These are phyloP conservation scores for Debaryomyces psychrophilus DNA, from an alignment of 1,139 yeast species.

Conservation along the genomic window DNA sequence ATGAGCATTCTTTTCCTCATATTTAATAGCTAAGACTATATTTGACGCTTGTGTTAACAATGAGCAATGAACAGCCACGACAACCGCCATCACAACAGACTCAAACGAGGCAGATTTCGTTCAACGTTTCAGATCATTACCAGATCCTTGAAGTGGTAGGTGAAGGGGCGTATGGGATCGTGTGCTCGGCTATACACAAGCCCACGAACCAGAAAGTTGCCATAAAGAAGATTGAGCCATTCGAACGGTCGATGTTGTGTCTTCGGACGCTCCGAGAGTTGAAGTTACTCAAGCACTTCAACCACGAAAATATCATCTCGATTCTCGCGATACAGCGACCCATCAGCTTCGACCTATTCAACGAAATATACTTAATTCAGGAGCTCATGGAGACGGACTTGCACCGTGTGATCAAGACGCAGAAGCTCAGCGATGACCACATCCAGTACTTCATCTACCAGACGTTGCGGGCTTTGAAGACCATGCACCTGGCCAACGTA, in stretches of 20 bases:
- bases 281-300: conserved; percentile 82
- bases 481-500: conserved; percentile 88
- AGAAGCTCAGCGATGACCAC: conserved; percentile 85
- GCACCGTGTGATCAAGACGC: conserved; percentile 87
- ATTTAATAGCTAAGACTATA: background rate
- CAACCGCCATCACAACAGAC: background rate
- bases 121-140: conserved; percentile 87
- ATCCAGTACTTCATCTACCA: conserved; percentile 93
- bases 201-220: conserved; percentile 93
- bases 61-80: conserved; percentile 8
- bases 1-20: background rate
- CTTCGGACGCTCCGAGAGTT: conserved; percentile 87
- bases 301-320: conserved; percentile 89
- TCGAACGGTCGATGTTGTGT: conserved; percentile 90
- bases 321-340: conserved; percentile 93
- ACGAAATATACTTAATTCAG: conserved; percentile 89
- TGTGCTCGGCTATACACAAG: conserved; percentile 86
- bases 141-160: conserved; percentile 86
- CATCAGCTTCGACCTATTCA: conserved; percentile 67
- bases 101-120: conserved; percentile 57
- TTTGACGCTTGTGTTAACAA: background rate
- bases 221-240: conserved; percentile 91
- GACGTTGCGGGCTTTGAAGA: conserved; percentile 84
- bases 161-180: conserved; percentile 98
- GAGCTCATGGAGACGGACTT: conserved; percentile 96